Conservation (phyloP, 2,329 filamentous ascomycete species). For the Neopestalotiopsis sp. region DNA sequence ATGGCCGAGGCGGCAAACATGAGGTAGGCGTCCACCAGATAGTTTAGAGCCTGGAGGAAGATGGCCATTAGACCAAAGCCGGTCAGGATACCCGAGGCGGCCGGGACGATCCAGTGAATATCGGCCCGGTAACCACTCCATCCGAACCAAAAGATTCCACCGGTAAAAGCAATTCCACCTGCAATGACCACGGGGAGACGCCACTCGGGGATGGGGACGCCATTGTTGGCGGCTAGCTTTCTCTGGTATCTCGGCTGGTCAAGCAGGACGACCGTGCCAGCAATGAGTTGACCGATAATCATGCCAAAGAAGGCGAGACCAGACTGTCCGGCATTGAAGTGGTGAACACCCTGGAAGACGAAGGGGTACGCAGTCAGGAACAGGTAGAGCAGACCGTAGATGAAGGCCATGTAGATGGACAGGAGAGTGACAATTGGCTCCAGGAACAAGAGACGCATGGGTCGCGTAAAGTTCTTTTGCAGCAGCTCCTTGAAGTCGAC, state of each 20-base stretch:
- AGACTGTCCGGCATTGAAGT: conserved; percentile 70
- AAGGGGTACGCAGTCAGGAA: conserved; percentile 86
- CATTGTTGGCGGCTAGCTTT: conserved; percentile 71
- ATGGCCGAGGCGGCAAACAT: conserved; percentile 80
- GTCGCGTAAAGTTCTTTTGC: conserved; percentile 70
- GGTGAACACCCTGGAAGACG: conserved; percentile 76
- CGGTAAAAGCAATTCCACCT: conserved; percentile 64
- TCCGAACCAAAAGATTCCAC: conserved; percentile 78
- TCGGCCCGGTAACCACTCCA: conserved; percentile 67
- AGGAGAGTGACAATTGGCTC: conserved; percentile 73
- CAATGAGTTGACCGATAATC: conserved; percentile 74
- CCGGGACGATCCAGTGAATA: conserved; percentile 69
- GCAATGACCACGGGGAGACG: conserved; percentile 66
- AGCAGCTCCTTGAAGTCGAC: conserved; percentile 67
- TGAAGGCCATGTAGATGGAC: conserved; percentile 75
- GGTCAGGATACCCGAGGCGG: conserved; percentile 64
- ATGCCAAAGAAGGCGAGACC: conserved; percentile 88
- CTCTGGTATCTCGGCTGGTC: conserved; percentile 71
- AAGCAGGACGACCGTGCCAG: conserved; percentile 66
- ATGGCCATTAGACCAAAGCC: conserved; percentile 83
- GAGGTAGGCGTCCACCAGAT: conserved; percentile 77
- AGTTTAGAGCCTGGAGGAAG: conserved; percentile 82
- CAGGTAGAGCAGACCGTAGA: conserved; percentile 77
- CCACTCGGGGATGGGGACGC: conserved; percentile 69
- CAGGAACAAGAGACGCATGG: conserved; percentile 67